A percentile compares a stretch with the other conserved stretches of the same genome.
Conservation (phyloP, 1,139 yeast genomes). For the Saccharomycopsis hybrid region DNA sequence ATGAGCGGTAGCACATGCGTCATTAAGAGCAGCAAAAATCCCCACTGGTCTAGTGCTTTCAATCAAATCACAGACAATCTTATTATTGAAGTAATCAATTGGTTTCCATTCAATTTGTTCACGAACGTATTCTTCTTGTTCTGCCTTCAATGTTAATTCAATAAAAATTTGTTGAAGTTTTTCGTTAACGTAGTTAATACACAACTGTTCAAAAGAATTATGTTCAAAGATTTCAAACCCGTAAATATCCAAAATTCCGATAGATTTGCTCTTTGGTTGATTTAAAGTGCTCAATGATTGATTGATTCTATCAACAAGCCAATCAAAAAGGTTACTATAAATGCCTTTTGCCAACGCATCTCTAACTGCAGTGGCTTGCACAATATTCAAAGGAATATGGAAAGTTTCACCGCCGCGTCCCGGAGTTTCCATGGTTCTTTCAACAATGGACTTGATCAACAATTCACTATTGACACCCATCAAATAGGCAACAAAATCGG, state of each 20-base stretch:
- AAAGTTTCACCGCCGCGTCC: conserved; percentile 90
- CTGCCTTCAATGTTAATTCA: conserved; percentile 90
- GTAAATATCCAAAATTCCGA: conserved; percentile 95
- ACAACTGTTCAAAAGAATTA: conserved; percentile 93
- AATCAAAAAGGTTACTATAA: conserved; percentile 86
- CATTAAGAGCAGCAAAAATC: conserved; percentile 91
- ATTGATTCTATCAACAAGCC: conserved; percentile 97
- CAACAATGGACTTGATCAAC: conserved; percentile 63
- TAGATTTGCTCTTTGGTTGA: conserved; percentile 54
- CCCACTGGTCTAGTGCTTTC: conserved; percentile 97
- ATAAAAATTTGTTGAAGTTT: conserved; percentile 95
- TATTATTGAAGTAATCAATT: conserved; percentile 90
- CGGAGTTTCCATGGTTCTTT: conserved; percentile 81
- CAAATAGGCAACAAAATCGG: conserved; percentile 88
- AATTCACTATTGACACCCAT: conserved; percentile 71
- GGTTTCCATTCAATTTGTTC: conserved; percentile 98
- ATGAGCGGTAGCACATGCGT: conserved; percentile 96
- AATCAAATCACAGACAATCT: conserved; percentile 94
- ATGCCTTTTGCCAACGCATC: conserved; percentile 95
- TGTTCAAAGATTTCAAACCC: conserved; percentile 98
- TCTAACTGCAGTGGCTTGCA: conserved; percentile 90
- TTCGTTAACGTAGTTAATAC: conserved; percentile 96
- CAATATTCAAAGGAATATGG: conserved; percentile 86
- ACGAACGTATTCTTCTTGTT: conserved; percentile 93
- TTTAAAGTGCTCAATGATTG: conserved; percentile 50